These are phyloP conservation scores for Euryodendron excelsum DNA, from an alignment of 148 eudicot species.

Conservation along the genomic window DNA sequence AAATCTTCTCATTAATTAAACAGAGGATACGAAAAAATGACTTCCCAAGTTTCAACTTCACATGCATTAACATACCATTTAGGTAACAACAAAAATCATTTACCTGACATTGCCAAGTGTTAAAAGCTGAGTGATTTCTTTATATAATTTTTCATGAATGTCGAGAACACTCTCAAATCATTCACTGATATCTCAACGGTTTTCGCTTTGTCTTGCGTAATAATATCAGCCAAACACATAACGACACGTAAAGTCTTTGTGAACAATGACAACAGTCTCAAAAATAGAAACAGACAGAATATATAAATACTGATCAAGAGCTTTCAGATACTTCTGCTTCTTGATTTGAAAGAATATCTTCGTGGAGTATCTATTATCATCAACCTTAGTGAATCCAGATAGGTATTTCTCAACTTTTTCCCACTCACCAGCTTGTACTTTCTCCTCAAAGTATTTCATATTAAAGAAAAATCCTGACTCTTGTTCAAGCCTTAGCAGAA, in stretches of 20 bases:
- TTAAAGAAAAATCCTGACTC: constrained; percentile 86
- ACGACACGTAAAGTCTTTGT: not conserved
- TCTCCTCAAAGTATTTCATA: constrained; percentile 83
- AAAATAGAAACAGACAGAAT: not conserved
- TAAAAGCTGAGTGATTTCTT: constrained; percentile 70
- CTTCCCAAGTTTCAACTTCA: not conserved
- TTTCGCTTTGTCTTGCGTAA: constrained; percentile 72
- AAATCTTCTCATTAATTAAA: constrained; percentile 1
- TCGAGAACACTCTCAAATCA: constrained; percentile 83
- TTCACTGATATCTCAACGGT: constrained; percentile 71
- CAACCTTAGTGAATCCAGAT: constrained; percentile 78
- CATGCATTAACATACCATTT: not conserved
- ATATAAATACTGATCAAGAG: constrained; percentile 56
- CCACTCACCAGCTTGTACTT: constrained; percentile 83
- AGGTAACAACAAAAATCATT: not conserved
- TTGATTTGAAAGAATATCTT: constrained; percentile 79
- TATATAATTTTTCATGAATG: constrained; percentile 69
- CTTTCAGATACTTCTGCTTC: constrained; percentile 86
- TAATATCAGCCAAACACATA: constrained; percentile 22
- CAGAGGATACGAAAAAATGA: not conserved
- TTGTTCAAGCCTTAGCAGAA: constrained; percentile 71
- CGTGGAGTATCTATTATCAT: constrained; percentile 84
- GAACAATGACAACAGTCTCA: not conserved
- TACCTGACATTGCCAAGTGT: constrained; percentile 80
- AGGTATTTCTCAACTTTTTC: constrained; percentile 85